Conservation (phyloP, 495 filamentous ascomycete species). For the Lophium mytilinum region DNA sequence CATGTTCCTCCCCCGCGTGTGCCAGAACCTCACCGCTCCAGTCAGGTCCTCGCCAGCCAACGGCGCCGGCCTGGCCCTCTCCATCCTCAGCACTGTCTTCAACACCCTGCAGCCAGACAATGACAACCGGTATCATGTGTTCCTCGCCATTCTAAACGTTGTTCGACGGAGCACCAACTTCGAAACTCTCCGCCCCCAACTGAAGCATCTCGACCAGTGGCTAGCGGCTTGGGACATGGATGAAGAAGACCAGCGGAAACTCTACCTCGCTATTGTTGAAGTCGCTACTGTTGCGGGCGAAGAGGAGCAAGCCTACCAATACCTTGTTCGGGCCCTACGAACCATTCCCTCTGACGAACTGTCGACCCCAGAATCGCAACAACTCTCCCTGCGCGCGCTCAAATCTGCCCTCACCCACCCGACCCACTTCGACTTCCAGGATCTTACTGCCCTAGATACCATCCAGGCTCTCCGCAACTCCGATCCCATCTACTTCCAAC, state of each 20-base stretch:
- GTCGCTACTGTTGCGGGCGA: slow-evolving; percentile 70
- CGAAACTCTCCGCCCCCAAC: slow-evolving; percentile 68
- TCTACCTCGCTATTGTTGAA: slow-evolving; percentile 72
- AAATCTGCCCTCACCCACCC: slow-evolving; percentile 70
- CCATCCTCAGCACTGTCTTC: slow-evolving; percentile 89
- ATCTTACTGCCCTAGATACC: slow-evolving; percentile 75
- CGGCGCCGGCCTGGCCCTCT: slow-evolving; percentile 74
- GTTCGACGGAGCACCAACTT: slow-evolving; percentile 58
- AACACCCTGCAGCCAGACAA: slow-evolving; percentile 72
- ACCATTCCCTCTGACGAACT: slow-evolving; percentile 72
- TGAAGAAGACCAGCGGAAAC: slow-evolving; percentile 68
- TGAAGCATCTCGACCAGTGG: slow-evolving; percentile 75
- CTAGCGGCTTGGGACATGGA: slow-evolving; percentile 74
- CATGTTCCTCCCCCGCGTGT: slow-evolving; percentile 78
- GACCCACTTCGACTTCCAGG: slow-evolving; percentile 85
- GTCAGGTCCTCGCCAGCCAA: slow-evolving; percentile 77
- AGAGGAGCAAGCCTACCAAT: slow-evolving; percentile 67
- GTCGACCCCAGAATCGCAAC: slow-evolving; percentile 60
- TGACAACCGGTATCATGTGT: slow-evolving; percentile 77
- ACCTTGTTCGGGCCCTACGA: slow-evolving; percentile 72
- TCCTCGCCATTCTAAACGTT: slow-evolving; percentile 73
- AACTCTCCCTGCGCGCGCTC: slow-evolving; percentile 75
- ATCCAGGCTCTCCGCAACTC: slow-evolving; percentile 79
- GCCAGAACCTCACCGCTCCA: slow-evolving; percentile 77
- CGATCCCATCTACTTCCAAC: slow-evolving; percentile 74